Evolutionary conservation across 139 green algal species (phyloP).

Genomic region (Edaphochlamys debaryana): DNA sequence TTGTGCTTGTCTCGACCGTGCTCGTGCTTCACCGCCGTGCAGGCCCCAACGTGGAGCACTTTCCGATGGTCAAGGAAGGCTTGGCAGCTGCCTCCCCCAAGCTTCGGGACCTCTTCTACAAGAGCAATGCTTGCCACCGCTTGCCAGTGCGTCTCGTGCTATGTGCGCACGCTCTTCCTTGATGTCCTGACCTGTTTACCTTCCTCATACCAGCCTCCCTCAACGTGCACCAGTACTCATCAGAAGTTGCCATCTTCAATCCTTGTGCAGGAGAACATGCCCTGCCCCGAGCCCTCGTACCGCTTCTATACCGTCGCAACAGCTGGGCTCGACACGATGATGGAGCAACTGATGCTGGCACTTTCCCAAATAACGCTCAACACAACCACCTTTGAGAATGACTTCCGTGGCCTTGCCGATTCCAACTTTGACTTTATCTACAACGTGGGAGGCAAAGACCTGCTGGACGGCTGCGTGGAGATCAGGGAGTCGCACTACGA

Average conservation of each 20-base stretch:
- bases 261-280: neutral
- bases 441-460: conserved; percentile 2
- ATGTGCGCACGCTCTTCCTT: too few relatives aligned
- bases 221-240: too few relatives aligned
- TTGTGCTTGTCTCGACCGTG: too few relatives aligned
- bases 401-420: too few relatives aligned
- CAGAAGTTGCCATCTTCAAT: too few relatives aligned
- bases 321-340: neutral
- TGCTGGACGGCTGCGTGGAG: neutral
- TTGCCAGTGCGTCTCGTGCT: neutral
- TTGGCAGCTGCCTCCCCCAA: neutral
- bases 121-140: neutral
- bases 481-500: neutral
- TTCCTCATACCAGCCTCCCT: too few relatives aligned
- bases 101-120: neutral
- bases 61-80: neutral
- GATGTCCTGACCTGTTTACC: too few relatives aligned
- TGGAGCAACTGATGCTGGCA: too few relatives aligned
- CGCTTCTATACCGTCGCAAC: neutral
- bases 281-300: neutral
- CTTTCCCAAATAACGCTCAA: too few relatives aligned
- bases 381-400: too few relatives aligned
- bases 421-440: conserved; percentile 29
- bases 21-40: too few relatives aligned
- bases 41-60: neutral